Percentiles rank a stretch among this genome's conserved stretches.
phyloP scores from a whole-genome alignment of 768 basidiomycete species.

The Galerina marginata region DNA sequence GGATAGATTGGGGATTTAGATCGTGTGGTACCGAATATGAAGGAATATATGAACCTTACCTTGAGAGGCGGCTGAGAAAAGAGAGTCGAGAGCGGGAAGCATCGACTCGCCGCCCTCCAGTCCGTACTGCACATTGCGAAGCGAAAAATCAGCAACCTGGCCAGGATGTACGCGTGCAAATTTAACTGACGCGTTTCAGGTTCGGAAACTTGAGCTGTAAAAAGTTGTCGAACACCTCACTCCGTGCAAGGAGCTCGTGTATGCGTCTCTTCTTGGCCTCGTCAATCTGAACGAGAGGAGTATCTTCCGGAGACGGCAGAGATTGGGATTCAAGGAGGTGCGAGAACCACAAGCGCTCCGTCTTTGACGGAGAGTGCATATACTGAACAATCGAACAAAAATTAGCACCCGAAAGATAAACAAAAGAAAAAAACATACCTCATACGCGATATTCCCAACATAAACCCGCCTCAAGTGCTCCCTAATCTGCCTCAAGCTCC shows the following conservation, averaged over 20 bases:
- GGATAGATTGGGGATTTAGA: not conserved
- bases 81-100: conserved; percentile 82
- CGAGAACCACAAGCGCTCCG: conserved; percentile 89
- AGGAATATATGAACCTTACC: conserved; percentile 48
- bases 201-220: conserved; percentile 90
- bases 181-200: conserved; percentile 62
- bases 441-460: conserved; percentile 86
- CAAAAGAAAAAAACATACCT: conserved; percentile 42
- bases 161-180: not conserved
- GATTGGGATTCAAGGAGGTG: conserved; percentile 76
- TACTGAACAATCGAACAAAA: conserved; percentile 43
- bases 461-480: conserved; percentile 75
- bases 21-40: not conserved
- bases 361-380: conserved; percentile 88
- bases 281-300: conserved; percentile 34
- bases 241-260: conserved; percentile 70
- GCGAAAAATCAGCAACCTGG: not conserved
- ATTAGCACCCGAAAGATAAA: not conserved
- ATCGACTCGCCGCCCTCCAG: conserved; percentile 94
- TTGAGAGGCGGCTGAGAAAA: conserved; percentile 73
- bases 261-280: conserved; percentile 56
- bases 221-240: conserved; percentile 86
- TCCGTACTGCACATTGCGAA: conserved; percentile 60
- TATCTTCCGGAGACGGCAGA: conserved; percentile 39
- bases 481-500: conserved; percentile 75